A percentile compares a stretch with the other conserved stretches of the same genome.
These are phyloP conservation scores for Elymus sibiricus DNA, from an alignment of 176 grass and related monocot genomes.

Conservation along the genomic window DNA sequence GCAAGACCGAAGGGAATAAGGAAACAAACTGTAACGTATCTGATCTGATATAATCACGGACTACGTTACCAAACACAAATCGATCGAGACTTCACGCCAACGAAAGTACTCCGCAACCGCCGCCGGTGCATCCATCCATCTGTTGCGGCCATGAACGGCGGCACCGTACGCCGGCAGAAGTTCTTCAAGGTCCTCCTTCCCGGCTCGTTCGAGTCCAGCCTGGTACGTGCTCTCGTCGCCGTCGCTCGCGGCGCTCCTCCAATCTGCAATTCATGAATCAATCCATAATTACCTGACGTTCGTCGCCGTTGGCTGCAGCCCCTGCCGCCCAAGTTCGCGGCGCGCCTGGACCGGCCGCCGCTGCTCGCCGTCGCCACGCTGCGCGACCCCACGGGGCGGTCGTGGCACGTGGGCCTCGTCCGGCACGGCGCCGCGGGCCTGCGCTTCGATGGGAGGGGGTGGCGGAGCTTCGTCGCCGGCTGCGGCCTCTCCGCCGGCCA, in stretches of 20 bases:
- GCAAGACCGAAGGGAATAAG: too few species aligned
- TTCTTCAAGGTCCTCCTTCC: constrained; percentile 42
- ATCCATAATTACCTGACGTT: neutral
- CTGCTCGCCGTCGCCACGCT: constrained; percentile 15
- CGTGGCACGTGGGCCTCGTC: constrained; percentile 13
- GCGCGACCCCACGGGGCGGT: neutral
- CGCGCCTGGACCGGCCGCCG: neutral
- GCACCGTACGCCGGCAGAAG: neutral
- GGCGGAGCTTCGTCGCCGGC: constrained; percentile 22
- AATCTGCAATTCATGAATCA: neutral
- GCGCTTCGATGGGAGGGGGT: constrained; percentile 3
- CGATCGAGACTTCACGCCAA: too few species aligned
- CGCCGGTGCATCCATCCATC: neutral
- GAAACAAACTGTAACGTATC: too few species aligned
- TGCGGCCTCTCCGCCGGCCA: constrained; percentile 14
- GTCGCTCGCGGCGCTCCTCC: too few species aligned
- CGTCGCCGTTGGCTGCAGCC: neutral
- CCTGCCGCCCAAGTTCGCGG: constrained; percentile 28
- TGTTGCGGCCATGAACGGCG: neutral
- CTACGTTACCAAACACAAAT: too few species aligned
- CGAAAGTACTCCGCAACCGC: too few species aligned
- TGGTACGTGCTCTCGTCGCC: constrained; percentile 6
- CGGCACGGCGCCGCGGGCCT: neutral
- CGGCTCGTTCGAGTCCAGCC: constrained; percentile 9
- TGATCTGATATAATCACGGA: too few species aligned